Base-by-base conservation (phyloP, 345 rosid genomes). In the Eucalyptus camaldulensis region DNA sequence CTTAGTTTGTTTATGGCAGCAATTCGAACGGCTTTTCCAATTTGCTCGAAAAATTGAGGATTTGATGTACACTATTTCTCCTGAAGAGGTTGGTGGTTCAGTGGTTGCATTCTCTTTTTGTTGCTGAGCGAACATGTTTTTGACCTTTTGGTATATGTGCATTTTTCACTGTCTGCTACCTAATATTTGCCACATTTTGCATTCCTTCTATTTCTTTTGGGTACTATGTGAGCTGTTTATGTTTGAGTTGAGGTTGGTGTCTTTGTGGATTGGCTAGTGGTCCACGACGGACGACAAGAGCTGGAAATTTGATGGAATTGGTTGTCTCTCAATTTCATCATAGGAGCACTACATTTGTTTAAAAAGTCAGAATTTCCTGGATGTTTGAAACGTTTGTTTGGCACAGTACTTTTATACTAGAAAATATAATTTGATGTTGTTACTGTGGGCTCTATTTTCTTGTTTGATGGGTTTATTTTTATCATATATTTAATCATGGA, bases 21-120 rank as follows among this genome's bases (percentile, higher is more conserved):
- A 97, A 96, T 98, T 98, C 65, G 99, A 98, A 90, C 94, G 97
- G 80, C 97, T 97, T 90, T 98, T 98, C 92, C 97, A 94, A 94
- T 98, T 95, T 94, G 96, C 97, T 83, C 94, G 94, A 92, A 97
- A 93, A 94, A 95, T 98, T 44, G 99, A 98, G 90, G 99, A 98
- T 93, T 90, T 96, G 89, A 97, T 97, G 99, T 97, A 94, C 93
- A 97, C 99, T 31, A 96, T 98, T 87, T 90, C 97, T 51, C 97
- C 98, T 60, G 99, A 98, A 92, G 99, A 98, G 99, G 99, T 97
- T 85, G 89, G 96, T 90, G 44, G 85, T 11, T 87, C 49, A 49
- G 60, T 56, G 60, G 45, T 62, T 89, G 76, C 27, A 24, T 27
- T 85, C 62, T 88, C 87, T 43, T 69, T 53, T 89, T 50, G 83